These are phyloP conservation scores for Gomphus bonarii DNA, from an alignment of 1,284 basidiomycete species.

Conservation along the genomic window DNA sequence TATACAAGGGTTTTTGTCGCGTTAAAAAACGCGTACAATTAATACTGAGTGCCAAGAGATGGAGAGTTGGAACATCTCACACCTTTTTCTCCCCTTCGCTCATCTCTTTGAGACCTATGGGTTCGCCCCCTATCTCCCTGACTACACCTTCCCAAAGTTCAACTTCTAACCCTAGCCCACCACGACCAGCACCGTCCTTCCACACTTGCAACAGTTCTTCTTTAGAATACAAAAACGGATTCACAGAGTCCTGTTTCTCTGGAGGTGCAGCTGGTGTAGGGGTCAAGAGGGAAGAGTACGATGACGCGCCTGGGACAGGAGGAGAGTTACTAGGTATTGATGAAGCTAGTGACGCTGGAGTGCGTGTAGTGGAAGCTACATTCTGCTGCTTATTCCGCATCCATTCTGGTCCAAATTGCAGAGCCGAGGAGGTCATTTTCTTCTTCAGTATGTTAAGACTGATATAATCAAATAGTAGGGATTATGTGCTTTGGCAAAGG, in stretches of 20 bases:
- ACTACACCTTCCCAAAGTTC: constrained; percentile 82
- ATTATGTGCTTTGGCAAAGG: not conserved
- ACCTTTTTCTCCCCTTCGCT: constrained; percentile 85
- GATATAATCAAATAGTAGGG: not conserved
- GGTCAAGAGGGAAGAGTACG: constrained; percentile 72
- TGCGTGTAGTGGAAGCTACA: constrained; percentile 46
- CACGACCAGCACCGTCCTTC: constrained; percentile 66
- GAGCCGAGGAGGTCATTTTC: constrained; percentile 56
- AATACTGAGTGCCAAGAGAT: not conserved
- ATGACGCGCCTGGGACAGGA: constrained; percentile 43
- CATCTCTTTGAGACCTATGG: constrained; percentile 70
- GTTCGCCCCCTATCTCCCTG: constrained; percentile 61
- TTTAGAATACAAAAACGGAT: constrained; percentile 80
- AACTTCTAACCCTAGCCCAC: constrained; percentile 72
- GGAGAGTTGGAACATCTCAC: constrained; percentile 19
- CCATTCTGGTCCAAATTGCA: constrained; percentile 86
- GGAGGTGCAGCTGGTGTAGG: constrained; percentile 37
- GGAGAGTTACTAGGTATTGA: constrained; percentile 19
- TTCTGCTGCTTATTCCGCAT: constrained; percentile 70
- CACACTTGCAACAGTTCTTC: constrained; percentile 81
- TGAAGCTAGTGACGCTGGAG: constrained; percentile 21
- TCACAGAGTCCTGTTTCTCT: constrained; percentile 49
- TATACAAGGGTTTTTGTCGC: constrained; percentile 22
- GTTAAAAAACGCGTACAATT: constrained; percentile 11
- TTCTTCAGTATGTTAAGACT: not conserved